Conservation (phyloP, 805 yeast genomes). For the Myxozyma mucilagina region DNA sequence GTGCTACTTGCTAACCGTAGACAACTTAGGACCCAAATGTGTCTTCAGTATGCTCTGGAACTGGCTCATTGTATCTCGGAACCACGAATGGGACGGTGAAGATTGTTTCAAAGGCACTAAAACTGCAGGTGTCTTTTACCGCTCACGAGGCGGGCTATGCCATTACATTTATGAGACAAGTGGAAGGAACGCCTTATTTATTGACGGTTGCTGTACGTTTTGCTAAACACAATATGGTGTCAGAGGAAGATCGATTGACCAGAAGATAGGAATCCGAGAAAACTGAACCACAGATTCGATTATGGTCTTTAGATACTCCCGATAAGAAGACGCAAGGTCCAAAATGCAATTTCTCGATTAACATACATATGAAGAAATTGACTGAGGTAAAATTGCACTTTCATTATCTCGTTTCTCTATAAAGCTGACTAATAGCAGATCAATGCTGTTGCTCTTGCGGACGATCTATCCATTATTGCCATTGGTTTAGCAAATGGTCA, state of each 20-base stretch:
- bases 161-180: constrained; percentile 56
- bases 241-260: background rate
- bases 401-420: background rate
- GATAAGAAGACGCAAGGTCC: constrained; percentile 37
- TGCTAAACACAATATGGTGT: background rate
- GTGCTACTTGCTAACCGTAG: background rate
- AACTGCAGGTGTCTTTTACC: constrained; percentile 51
- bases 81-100: constrained; percentile 55
- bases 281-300: constrained; percentile 66
- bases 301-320: constrained; percentile 67
- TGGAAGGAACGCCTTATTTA: constrained; percentile 53
- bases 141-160: constrained; percentile 69
- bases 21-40: constrained; percentile 57
- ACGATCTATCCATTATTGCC: constrained; percentile 63
- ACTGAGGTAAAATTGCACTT: constrained; percentile 54
- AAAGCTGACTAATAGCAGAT: constrained; percentile 9
- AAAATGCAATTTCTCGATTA: constrained; percentile 61
- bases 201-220: constrained; percentile 56
- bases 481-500: constrained; percentile 84
- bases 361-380: constrained; percentile 71
- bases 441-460: constrained; percentile 60
- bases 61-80: constrained; percentile 60
- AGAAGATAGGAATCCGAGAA: constrained; percentile 48
- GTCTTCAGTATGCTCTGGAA: constrained; percentile 61
- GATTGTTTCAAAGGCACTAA: constrained; percentile 55